phyloP scores from a whole-genome alignment of 139 green algal genomes.

The Coelastrella sp. region DNA sequence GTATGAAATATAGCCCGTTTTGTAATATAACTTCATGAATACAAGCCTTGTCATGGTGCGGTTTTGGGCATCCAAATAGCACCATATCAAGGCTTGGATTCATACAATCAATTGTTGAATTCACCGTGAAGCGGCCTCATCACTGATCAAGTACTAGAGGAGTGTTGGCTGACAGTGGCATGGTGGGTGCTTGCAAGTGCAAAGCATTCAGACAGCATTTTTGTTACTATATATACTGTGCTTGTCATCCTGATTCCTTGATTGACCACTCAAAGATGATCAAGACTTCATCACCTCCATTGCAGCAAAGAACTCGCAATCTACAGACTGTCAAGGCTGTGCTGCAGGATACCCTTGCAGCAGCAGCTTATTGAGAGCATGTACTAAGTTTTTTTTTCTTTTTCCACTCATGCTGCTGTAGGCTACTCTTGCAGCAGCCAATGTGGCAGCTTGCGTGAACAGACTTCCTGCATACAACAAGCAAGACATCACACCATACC shows the following conservation, averaged over 20 bases:
- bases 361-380: not conserved
- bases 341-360: not conserved
- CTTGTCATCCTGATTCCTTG: not conserved
- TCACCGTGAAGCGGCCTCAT: not conserved
- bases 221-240: not conserved
- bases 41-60: too few species aligned
- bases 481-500: conserved; percentile 86
- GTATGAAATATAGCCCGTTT: not conserved
- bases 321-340: not conserved
- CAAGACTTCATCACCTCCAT: too few species aligned
- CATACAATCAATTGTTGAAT: not conserved
- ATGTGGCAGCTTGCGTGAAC: conserved; percentile 86
- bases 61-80: too few species aligned
- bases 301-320: too few species aligned
- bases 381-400: not conserved
- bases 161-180: not conserved
- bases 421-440: conserved; percentile 94
- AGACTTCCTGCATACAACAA: conserved; percentile 81
- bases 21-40: too few species aligned
- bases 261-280: not conserved
- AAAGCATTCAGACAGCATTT: not conserved
- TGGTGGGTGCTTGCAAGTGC: not conserved
- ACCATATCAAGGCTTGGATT: too few species aligned
- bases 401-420: conserved; percentile 38
- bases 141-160: not conserved